These are phyloP conservation scores for Termitomyces sp. DNA, from an alignment of 768 basidiomycete genomes.

Conservation along the genomic window DNA sequence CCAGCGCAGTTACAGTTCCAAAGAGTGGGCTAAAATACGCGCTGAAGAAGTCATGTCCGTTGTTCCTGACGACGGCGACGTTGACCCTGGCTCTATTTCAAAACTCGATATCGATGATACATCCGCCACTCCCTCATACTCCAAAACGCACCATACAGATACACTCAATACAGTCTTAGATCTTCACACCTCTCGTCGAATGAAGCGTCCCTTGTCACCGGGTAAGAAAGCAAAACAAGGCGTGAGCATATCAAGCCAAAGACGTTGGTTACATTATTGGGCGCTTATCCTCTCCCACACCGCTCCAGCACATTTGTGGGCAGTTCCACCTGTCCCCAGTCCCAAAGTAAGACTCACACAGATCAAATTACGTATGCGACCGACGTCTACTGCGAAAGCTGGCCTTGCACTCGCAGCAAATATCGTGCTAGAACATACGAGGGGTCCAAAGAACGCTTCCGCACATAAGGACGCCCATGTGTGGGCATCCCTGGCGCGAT, in stretches of 20 bases:
- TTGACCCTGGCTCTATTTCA: not conserved
- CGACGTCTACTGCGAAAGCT: conserved; percentile 43
- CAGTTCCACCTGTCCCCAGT: conserved; percentile 17
- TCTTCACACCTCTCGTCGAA: conserved; percentile 64
- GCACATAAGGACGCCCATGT: conserved; percentile 29
- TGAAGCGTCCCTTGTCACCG: conserved; percentile 40
- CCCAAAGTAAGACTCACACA: conserved; percentile 52
- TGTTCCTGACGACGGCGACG: conserved; percentile 38
- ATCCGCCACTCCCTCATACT: not conserved
- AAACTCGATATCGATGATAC: not conserved
- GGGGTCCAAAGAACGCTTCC: conserved; percentile 24
- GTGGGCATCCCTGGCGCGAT: conserved; percentile 78
- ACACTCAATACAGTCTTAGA: conserved; percentile 52
- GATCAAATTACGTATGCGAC: conserved; percentile 56
- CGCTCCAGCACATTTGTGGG: conserved; percentile 48
- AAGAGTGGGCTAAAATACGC: conserved; percentile 41
- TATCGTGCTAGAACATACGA: conserved; percentile 40
- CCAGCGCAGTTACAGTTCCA: conserved; percentile 37
- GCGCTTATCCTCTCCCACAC: conserved; percentile 52
- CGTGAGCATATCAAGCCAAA: conserved; percentile 78
- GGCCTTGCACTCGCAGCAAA: conserved; percentile 54
- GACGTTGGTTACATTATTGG: conserved; percentile 79
- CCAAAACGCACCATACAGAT: conserved; percentile 24
- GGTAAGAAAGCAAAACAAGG: conserved; percentile 41
- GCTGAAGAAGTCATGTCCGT: conserved; percentile 44